These are phyloP conservation scores for Nannochloris sp. DNA, from an alignment of 139 green algal species.

Conservation along the genomic window DNA sequence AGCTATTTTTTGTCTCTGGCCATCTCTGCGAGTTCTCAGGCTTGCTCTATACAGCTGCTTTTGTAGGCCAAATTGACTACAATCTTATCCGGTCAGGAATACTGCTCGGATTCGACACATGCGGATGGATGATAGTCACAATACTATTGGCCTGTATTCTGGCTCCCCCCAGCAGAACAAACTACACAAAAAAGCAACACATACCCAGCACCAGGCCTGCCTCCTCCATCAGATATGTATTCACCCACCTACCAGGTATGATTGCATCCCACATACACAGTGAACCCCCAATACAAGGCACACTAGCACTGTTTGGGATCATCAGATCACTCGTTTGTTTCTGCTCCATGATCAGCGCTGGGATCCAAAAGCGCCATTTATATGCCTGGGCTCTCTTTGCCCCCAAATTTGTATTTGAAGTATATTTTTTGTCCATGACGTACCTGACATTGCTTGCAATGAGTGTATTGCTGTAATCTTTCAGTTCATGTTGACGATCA, in stretches of 20 bases:
- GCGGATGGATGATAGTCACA: constrained; percentile 39
- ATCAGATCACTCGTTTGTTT: constrained; percentile 10
- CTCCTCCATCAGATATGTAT: too few relatives aligned
- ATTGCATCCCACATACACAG: too few relatives aligned
- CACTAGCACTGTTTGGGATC: constrained; percentile 4
- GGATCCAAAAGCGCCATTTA: constrained; percentile 68
- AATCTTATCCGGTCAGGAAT: constrained; percentile 38
- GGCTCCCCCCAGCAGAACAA: neutral
- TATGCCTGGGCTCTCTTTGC: constrained; percentile 85
- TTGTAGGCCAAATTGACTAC: constrained; percentile 75
- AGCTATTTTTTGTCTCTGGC: constrained; percentile 67
- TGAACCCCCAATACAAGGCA: neutral
- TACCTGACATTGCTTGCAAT: constrained; percentile 23
- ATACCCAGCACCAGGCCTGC: neutral
- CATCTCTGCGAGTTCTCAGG: constrained; percentile 89
- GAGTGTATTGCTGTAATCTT: neutral
- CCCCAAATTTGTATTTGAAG: constrained; percentile 82
- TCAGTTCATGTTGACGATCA: neutral
- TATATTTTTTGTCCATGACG: constrained; percentile 37
- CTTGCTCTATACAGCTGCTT: constrained; percentile 77
- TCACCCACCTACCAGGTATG: too few relatives aligned
- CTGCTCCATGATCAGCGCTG: constrained; percentile 36
- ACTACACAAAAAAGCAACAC: neutral
- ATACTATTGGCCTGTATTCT: neutral
- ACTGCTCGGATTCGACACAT: constrained; percentile 74